Evolutionary conservation across 1,284 basidiomycete species (phyloP).

Genomic region (Ganoderma multipileum): DNA sequence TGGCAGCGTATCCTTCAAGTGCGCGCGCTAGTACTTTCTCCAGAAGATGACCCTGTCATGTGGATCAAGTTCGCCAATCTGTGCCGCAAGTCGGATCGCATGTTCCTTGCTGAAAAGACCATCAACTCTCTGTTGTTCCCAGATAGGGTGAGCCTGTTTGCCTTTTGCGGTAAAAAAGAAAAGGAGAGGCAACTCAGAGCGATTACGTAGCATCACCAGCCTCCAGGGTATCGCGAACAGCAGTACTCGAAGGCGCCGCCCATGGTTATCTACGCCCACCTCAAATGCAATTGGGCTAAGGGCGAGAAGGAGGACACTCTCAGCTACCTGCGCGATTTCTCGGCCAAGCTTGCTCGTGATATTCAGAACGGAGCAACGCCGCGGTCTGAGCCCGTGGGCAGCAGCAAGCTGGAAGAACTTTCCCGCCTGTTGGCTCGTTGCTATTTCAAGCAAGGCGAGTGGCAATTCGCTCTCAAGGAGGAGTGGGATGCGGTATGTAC

Average conservation of each 20-base stretch:
- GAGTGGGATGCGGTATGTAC: slow-evolving; percentile 78
- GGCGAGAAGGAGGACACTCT: slow-evolving; percentile 84
- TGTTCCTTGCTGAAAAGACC: slow-evolving; percentile 95
- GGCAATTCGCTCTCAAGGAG: slow-evolving; percentile 86
- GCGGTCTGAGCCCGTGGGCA: slow-evolving; percentile 52
- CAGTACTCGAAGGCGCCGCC: slow-evolving; percentile 86
- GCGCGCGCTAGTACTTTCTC: slow-evolving; percentile 91
- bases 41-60: slow-evolving; percentile 95
- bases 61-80: slow-evolving; percentile 96
- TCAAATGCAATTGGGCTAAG: slow-evolving; percentile 97
- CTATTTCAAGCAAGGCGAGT: slow-evolving; percentile 96
- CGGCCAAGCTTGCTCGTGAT: slow-evolving; percentile 78
- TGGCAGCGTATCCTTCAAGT: slow-evolving; percentile 99
- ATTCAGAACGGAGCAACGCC: slow-evolving; percentile 64
- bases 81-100: slow-evolving; percentile 85
- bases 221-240: slow-evolving; percentile 39
- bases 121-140: slow-evolving; percentile 89
- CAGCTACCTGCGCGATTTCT: slow-evolving; percentile 88
- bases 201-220: slow-evolving; percentile 26
- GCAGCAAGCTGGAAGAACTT: slow-evolving; percentile 71
- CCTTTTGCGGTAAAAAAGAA: too few relatives aligned
- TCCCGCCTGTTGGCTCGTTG: slow-evolving; percentile 93
- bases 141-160: slow-evolving; percentile 53
- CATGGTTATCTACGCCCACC: slow-evolving; percentile 95
- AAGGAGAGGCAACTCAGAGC: too few relatives aligned